These are phyloP conservation scores for Kluyveromyces marxianus DNA, from an alignment of 1,139 yeast genomes.

Conservation along the genomic window DNA sequence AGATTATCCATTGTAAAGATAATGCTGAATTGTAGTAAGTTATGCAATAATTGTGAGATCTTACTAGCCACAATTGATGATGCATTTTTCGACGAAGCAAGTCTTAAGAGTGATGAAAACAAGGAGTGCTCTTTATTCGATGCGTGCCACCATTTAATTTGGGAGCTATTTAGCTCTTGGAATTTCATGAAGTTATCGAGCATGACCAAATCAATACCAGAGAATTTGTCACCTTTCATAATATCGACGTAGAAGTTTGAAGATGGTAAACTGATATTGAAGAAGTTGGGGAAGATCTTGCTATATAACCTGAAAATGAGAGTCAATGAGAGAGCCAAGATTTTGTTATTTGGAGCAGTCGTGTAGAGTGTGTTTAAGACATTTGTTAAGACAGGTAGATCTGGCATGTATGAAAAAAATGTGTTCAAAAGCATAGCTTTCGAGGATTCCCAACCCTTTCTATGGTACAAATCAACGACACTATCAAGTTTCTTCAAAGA, in stretches of 20 bases:
- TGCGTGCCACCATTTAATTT: constrained; percentile 61
- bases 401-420: constrained; percentile 41
- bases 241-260: constrained; percentile 32
- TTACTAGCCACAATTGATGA: constrained; percentile 30
- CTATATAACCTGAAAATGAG: constrained; percentile 31
- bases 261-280: constrained; percentile 25
- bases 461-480: constrained; percentile 35
- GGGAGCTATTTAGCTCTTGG: constrained; percentile 33
- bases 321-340: constrained; percentile 33
- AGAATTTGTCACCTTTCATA: constrained; percentile 29
- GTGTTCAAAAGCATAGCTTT: constrained; percentile 34
- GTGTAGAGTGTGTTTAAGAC: constrained; percentile 34
- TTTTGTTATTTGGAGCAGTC: constrained; percentile 31
- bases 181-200: constrained; percentile 40
- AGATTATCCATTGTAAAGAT: constrained; percentile 41
- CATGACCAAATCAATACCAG: constrained; percentile 46
- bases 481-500: constrained; percentile 45
- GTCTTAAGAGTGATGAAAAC: constrained; percentile 51
- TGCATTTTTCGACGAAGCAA: constrained; percentile 35
- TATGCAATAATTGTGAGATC: constrained; percentile 34
- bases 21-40: constrained; percentile 38
- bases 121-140: constrained; percentile 40
- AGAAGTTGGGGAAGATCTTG: constrained; percentile 29
- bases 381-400: constrained; percentile 36
- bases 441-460: constrained; percentile 35